These are phyloP conservation scores for Lasiosphaeria hispida DNA, from an alignment of 495 filamentous ascomycete species.

Conservation along the genomic window DNA sequence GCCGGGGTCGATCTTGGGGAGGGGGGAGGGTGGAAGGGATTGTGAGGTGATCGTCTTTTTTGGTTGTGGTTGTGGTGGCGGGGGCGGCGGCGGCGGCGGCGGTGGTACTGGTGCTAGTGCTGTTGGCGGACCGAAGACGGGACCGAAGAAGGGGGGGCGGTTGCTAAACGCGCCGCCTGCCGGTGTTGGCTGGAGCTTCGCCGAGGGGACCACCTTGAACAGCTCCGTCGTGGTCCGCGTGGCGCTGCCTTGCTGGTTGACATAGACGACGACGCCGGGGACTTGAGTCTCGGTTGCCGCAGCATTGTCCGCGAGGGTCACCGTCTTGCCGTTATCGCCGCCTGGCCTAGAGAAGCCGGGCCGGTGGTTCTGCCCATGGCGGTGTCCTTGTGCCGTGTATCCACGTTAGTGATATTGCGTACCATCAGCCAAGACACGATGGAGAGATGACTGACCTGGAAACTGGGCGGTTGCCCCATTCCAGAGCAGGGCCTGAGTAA, in stretches of 20 bases:
- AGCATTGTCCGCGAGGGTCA: slow-evolving; percentile 7
- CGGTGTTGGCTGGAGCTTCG: not conserved
- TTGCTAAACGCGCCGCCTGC: not conserved
- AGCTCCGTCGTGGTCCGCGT: slow-evolving; percentile 40
- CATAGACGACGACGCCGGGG: slow-evolving; percentile 59
- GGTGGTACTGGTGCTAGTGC: not conserved
- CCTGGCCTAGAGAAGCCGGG: not conserved
- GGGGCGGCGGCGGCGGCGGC: not conserved
- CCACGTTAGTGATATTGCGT: too few relatives aligned
- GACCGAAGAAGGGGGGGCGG: not conserved
- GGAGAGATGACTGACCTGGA: too few relatives aligned
- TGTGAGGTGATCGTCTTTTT: not conserved
- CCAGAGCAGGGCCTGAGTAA: too few relatives aligned
- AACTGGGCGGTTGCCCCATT: too few relatives aligned
- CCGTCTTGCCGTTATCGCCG: slow-evolving; percentile 6
- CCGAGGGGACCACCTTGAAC: slow-evolving; percentile 27
- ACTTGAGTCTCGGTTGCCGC: slow-evolving; percentile 11
- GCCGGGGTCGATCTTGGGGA: not conserved
- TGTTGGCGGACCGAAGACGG: too few relatives aligned
- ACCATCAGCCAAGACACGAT: too few relatives aligned
- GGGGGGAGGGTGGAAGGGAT: not conserved
- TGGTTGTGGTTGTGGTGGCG: not conserved
- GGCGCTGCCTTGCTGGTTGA: slow-evolving; percentile 60
- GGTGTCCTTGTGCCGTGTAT: not conserved
- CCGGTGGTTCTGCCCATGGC: slow-evolving; percentile 4